phyloP scores from a whole-genome alignment of 192 early-diverging fungal genomes.

The Entomortierella chlamydospora region DNA sequence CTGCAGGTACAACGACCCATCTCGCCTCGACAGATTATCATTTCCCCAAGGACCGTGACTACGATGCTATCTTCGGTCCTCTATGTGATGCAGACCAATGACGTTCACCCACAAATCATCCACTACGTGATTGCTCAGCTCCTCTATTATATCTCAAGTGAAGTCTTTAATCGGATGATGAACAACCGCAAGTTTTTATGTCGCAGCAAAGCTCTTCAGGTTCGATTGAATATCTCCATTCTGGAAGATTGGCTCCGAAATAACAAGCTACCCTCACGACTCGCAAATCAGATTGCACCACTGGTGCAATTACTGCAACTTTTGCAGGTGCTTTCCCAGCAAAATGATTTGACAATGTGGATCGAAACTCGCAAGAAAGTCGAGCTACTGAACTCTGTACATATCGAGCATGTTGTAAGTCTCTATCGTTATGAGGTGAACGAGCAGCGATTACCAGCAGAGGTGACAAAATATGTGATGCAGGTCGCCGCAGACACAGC shows the following conservation, averaged over 20 bases:
- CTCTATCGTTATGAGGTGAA: conserved; percentile 91
- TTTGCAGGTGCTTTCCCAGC: conserved; percentile 81
- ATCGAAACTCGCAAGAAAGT: conserved; percentile 77
- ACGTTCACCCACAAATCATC: conserved; percentile 80
- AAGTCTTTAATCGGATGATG: conserved; percentile 89
- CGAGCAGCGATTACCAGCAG: conserved; percentile 76
- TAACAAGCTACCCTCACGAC: conserved; percentile 56
- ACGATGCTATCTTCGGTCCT: conserved; percentile 75
- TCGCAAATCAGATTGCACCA: conserved; percentile 66
- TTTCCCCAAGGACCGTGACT: conserved; percentile 76
- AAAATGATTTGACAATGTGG: conserved; percentile 75
- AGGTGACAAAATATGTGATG: conserved; percentile 79
- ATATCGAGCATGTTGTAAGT: conserved; percentile 78
- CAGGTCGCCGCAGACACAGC: conserved; percentile 76
- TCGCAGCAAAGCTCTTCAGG: conserved; percentile 84
- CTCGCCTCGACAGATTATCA: conserved; percentile 25
- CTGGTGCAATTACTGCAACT: conserved; percentile 87
- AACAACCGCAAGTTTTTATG: conserved; percentile 75
- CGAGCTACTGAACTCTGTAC: conserved; percentile 72
- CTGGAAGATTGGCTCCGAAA: conserved; percentile 88
- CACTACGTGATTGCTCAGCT: conserved; percentile 79
- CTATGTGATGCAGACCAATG: conserved; percentile 72
- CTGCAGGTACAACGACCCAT: conserved; percentile 17
- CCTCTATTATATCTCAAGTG: conserved; percentile 80
- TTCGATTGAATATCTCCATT: conserved; percentile 83